Evolutionary conservation across 106 monocot species (phyloP).

Genomic region (Dendrobium catenatum): DNA sequence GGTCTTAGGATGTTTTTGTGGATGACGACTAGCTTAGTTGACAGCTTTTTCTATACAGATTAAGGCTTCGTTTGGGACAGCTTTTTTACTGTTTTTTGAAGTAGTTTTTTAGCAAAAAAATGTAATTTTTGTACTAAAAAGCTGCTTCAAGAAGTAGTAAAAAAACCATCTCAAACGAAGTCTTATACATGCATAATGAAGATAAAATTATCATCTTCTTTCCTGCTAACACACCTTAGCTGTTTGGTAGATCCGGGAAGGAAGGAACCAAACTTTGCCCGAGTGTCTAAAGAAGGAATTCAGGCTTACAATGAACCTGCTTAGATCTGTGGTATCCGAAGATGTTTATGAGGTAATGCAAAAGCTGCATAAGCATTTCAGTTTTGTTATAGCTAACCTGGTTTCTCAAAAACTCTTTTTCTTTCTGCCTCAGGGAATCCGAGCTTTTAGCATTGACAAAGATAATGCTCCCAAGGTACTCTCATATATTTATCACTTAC

Average conservation of each 20-base stretch:
- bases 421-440: conserved; percentile 40
- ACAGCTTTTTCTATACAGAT: too few species aligned
- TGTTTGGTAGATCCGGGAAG: conserved; percentile 54
- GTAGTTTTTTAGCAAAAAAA: too few species aligned
- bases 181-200: too few species aligned
- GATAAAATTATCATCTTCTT: too few species aligned
- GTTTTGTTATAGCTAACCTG: not conserved
- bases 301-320: conserved; percentile 64
- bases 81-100: too few species aligned
- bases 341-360: conserved; percentile 77
- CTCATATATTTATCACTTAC: not conserved
- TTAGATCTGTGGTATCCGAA: conserved; percentile 58
- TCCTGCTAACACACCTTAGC: too few species aligned
- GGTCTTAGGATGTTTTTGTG: too few species aligned
- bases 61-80: too few species aligned
- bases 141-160: too few species aligned
- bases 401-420: not conserved
- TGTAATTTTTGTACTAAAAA: too few species aligned
- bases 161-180: too few species aligned
- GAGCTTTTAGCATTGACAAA: conserved; percentile 84
- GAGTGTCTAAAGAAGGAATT: conserved; percentile 90
- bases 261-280: conserved; percentile 52
- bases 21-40: too few species aligned
- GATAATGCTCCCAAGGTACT: conserved; percentile 86
- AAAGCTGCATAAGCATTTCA: not conserved